Evolutionary conservation across 148 eudicot genomes (phyloP).

Genomic region (Spergularia marina): DNA sequence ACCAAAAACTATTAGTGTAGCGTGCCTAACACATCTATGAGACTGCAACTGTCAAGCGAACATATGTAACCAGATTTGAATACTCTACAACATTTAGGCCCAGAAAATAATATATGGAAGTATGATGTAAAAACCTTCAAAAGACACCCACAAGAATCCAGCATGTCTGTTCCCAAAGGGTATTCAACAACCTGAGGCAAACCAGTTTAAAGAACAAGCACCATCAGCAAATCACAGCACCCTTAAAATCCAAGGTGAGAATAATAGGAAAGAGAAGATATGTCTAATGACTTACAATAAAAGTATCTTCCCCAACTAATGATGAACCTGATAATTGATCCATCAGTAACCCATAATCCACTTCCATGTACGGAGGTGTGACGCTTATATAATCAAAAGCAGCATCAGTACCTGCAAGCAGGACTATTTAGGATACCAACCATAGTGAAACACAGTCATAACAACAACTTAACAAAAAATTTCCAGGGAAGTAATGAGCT

Average conservation of each 20-base stretch:
- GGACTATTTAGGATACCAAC: background rate
- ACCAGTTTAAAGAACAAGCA: slow-evolving; percentile 10
- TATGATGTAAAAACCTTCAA: slow-evolving; percentile 49
- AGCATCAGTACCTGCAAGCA: slow-evolving; percentile 56
- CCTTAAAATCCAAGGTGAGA: background rate
- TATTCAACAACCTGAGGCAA: slow-evolving; percentile 74
- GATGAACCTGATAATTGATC: slow-evolving; percentile 65
- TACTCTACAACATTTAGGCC: slow-evolving; percentile 1
- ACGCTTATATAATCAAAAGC: slow-evolving; percentile 83
- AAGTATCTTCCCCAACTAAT: slow-evolving; percentile 72
- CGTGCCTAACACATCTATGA: too few relatives aligned
- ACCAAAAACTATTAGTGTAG: too few relatives aligned
- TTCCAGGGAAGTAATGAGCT: too few relatives aligned
- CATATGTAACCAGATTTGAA: background rate
- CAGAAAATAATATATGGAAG: background rate
- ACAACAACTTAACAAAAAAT: too few relatives aligned
- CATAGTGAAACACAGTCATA: background rate
- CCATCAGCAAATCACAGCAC: background rate
- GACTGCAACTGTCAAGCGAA: background rate
- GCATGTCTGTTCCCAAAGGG: slow-evolving; percentile 73
- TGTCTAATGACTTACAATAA: slow-evolving; percentile 55
- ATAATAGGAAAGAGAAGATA: background rate
- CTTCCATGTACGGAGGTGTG: slow-evolving; percentile 86
- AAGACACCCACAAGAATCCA: slow-evolving; percentile 76
- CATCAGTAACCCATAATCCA: slow-evolving; percentile 81